Evolutionary conservation across 1,139 yeast genomes (phyloP), one percentile per base, ranked within the genome.

Genomic region (Candida dubliniensis): DNA sequence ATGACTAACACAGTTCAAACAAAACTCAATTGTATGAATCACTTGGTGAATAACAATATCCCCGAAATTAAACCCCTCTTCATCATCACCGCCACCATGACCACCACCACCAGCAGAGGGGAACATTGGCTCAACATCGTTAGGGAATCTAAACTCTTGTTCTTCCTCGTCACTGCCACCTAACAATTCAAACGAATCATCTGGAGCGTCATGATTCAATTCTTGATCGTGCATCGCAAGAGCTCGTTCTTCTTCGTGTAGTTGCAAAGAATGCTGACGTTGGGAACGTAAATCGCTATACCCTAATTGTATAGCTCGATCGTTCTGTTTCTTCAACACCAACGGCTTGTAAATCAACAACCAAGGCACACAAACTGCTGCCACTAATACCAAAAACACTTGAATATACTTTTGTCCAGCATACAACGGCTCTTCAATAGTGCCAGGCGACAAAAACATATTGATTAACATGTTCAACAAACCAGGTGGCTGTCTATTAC

Each of bases 21-120:
- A 95, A 65, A 95, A 95, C 71, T 95, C 99, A 67, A 95, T 95
- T 1, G 99, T 95, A 64, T 93, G 98, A 57, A 95, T 95, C 32
- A 93, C 97, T 68, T 95, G 99, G 65, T 95, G 98, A 53, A 95
- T 93, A 77, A 95, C 87, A 34, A 95, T 79, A 59, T 95, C 99
- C 45, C 98, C 96, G 63, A 93, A 83, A 49, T 84, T 81, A 61
- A 71, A 71, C 9, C 79, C 86, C 41, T 81, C 84, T 38, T 63
- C 65, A 13, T 74, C 81, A 43, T 64, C 73, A 6, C 34, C 24
- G 23, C 65, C 66, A 42, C 59, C 61, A 15, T 52, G 54, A 24
- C 65, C 66, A 42, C 59, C 61, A 15, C 53, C 54, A 13, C 52
- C 59, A 1, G 69, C 60, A 39, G 61, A 62, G 40, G 58, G 61